These are phyloP conservation scores for Coemansia sp. DNA, from an alignment of 192 early-diverging fungal species.

Conservation along the genomic window DNA sequence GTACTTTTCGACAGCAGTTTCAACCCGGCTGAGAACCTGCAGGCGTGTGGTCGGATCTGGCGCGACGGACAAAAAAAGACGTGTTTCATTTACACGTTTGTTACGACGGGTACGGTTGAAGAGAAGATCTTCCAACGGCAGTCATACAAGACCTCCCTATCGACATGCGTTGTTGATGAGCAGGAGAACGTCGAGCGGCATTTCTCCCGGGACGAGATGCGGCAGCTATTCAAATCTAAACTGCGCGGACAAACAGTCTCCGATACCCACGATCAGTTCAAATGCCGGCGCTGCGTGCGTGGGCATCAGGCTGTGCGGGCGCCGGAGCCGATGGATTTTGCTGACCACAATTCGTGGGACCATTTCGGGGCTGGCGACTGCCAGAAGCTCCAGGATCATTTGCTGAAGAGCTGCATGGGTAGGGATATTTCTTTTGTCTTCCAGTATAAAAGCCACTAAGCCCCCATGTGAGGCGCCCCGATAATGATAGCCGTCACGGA, in stretches of 20 bases:
- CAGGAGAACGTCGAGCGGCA: constrained; percentile 90
- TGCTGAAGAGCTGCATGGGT: constrained; percentile 63
- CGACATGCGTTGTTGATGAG: constrained; percentile 94
- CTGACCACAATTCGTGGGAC: constrained; percentile 81
- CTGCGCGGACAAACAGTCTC: constrained; percentile 56
- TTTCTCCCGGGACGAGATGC: constrained; percentile 87
- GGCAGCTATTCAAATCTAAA: constrained; percentile 87
- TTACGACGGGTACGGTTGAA: constrained; percentile 96
- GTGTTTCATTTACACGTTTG: constrained; percentile 98
- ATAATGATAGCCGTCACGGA: constrained; percentile 32
- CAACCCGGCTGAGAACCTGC: constrained; percentile 97
- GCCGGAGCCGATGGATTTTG: constrained; percentile 67
- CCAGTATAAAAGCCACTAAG: constrained; percentile 70
- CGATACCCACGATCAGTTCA: constrained; percentile 98
- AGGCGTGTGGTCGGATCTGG: constrained; percentile 90
- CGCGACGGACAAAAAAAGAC: constrained; percentile 80
- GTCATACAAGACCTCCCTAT: constrained; percentile 81
- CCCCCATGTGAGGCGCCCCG: not conserved
- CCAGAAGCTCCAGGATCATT: constrained; percentile 59
- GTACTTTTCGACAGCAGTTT: constrained; percentile 89
- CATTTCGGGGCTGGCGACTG: constrained; percentile 64
- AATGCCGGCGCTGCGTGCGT: constrained; percentile 86
- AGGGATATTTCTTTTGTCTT: constrained; percentile 76
- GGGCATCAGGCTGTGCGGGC: constrained; percentile 77
- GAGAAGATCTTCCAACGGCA: constrained; percentile 99